Conservation (phyloP, 306 rosid genomes). For the Senna tora region DNA sequence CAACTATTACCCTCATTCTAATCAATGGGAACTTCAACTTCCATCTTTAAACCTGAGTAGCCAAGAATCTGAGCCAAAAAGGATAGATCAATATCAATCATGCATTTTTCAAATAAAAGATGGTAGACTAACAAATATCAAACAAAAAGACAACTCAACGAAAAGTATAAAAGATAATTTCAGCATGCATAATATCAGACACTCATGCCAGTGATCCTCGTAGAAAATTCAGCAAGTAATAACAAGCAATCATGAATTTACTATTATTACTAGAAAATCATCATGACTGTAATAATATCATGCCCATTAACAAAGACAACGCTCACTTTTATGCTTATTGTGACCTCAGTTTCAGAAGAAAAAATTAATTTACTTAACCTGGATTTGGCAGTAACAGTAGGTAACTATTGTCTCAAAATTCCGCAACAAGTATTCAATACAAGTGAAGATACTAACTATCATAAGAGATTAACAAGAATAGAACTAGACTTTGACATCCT, state of each 20-base stretch:
- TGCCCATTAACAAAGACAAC: not conserved
- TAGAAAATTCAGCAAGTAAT: not conserved
- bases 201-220: not conserved
- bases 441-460: not conserved
- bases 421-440: not conserved
- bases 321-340: not conserved
- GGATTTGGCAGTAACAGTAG: not conserved
- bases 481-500: not conserved
- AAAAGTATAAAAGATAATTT: not conserved
- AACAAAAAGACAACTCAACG: not conserved
- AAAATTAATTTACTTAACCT: not conserved
- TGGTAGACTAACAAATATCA: conserved; percentile 30
- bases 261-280: not conserved
- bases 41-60: conserved; percentile 68
- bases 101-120: conserved; percentile 35
- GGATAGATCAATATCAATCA: conserved; percentile 14
- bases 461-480: not conserved
- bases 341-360: not conserved
- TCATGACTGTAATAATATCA: not conserved
- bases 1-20: conserved; percentile 35
- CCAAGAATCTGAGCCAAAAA: conserved; percentile 55
- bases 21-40: conserved; percentile 72
- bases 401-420: not conserved
- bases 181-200: conserved; percentile 12
- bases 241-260: not conserved